Evolutionary conservation across 306 rosid species (phyloP).

Genomic region (Chamaecrista fasciculata): DNA sequence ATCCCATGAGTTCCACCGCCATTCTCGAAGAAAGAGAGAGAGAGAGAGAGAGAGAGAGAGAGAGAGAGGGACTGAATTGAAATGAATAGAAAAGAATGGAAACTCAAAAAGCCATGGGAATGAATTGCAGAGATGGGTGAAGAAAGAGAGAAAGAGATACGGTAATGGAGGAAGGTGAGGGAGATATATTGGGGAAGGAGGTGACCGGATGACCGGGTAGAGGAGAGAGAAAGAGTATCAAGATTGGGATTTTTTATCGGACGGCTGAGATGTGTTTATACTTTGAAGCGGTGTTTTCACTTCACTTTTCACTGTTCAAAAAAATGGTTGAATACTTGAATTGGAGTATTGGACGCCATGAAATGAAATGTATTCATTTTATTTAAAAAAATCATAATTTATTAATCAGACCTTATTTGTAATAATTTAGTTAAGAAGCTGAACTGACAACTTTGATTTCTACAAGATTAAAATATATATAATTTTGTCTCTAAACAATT

Average conservation of each 20-base stretch:
- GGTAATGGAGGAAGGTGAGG: neutral
- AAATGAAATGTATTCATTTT: no score
- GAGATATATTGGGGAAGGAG: conserved; percentile 36
- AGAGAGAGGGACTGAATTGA: no score
- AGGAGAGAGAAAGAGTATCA: neutral
- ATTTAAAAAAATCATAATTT: no score
- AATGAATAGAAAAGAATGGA: neutral
- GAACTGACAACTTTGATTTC: no score
- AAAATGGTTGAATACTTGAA: neutral
- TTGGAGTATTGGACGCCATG: neutral
- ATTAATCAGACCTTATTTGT: no score
- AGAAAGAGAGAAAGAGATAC: neutral
- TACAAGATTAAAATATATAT: no score
- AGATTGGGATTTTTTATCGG: conserved; percentile 22
- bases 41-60: neutral
- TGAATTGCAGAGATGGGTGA: neutral
- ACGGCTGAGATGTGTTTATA: conserved; percentile 35
- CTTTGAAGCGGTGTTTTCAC: no score
- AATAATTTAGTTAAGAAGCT: no score
- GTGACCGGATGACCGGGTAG: conserved; percentile 53
- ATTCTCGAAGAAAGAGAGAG: no score
- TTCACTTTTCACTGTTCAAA: neutral
- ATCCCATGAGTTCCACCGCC: conserved; percentile 71
- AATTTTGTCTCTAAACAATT: no score
- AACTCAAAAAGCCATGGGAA: conserved; percentile 31